phyloP scores from a whole-genome alignment of 352 stramenopile species.

The Globisporangium spinosum region DNA sequence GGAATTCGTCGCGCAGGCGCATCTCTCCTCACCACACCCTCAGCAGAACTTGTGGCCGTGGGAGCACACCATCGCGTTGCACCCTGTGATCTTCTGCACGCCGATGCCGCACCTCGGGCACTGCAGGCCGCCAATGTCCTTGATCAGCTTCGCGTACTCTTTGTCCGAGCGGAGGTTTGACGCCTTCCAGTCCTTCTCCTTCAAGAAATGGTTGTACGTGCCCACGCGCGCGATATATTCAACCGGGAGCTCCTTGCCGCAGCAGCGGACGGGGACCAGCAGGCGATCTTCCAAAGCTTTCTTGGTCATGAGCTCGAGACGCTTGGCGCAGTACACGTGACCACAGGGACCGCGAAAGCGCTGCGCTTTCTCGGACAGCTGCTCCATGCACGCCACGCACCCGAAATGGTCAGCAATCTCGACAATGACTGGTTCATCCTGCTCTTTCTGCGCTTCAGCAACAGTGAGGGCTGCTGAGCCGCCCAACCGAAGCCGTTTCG shows the following conservation, averaged over 20 bases:
- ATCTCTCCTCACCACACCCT: constrained; percentile 32
- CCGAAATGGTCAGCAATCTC: background rate
- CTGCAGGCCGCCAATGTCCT: constrained; percentile 34
- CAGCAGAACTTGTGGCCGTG: constrained; percentile 71
- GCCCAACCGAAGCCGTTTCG: background rate
- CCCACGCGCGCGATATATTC: constrained; percentile 54
- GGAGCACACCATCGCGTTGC: constrained; percentile 53
- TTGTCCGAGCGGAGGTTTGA: constrained; percentile 53
- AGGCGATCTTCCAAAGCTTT: constrained; percentile 49
- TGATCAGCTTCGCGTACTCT: constrained; percentile 49
- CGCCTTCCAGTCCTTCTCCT: constrained; percentile 43
- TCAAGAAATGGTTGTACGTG: constrained; percentile 53
- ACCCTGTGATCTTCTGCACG: constrained; percentile 48
- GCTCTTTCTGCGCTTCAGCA: background rate
- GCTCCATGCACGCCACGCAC: constrained; percentile 11
- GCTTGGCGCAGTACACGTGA: constrained; percentile 60
- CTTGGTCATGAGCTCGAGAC: constrained; percentile 45
- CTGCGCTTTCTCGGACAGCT: background rate
- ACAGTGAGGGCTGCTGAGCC: constrained; percentile 16
- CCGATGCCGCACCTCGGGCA: constrained; percentile 69
- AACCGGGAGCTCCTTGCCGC: constrained; percentile 57
- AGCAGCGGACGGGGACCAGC: constrained; percentile 54
- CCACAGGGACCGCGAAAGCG: constrained; percentile 30
- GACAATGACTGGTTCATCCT: background rate
- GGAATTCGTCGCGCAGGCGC: constrained; percentile 4